Base-by-base conservation (phyloP, 192 early-diverging fungal species). In the Coemansia aciculifera region DNA sequence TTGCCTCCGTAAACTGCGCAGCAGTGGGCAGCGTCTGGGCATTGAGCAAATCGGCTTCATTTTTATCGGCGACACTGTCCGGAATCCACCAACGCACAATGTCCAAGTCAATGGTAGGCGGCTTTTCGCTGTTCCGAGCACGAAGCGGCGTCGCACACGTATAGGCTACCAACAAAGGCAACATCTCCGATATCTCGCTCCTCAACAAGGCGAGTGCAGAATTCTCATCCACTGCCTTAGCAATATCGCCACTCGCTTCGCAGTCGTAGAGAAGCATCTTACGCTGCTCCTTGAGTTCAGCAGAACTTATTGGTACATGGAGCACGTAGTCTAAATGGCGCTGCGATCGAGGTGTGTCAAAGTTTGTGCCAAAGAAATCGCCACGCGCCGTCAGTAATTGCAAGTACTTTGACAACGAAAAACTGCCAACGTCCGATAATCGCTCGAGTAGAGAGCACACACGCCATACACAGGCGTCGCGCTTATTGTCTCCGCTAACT, bases 301-400 rank as follows among this genome's bases (percentile, higher is more conserved):
- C 59, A 2, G 39, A 12, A 2, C 59, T 66, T 21, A 42, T 44
- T 1, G 78, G 62, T 13, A 81, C 3, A 11, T 61, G 56, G 9
- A 49, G 31, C 19, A 63, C 78, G 12, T 75, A 81, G 21, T 63
- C 73, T 3, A 75, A 40, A 31, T 81, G 78, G 8, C 78, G 67
- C 27, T 72, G 69, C 19, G 78, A 65, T 31, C 73, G 69, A n/a
- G 24, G n/a, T 21, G 38, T 24, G 3, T 29, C 42, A 11, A 49
- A 44, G 6, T 63, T 65, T 27, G 69, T 5, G 31, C 78, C 67
- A 63, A 70, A 66, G 39, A 75, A 69, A 56, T 81, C 78, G 51
- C 78, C 78, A 17, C 78, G 69, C 7, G 78, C 78, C 0, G 73
- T 81, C 49, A 81, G 54, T 10, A 75, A 69, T 48, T 75, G 78